Conservation (phyloP, 345 rosid genomes). For the Boechera divaricarpa region DNA sequence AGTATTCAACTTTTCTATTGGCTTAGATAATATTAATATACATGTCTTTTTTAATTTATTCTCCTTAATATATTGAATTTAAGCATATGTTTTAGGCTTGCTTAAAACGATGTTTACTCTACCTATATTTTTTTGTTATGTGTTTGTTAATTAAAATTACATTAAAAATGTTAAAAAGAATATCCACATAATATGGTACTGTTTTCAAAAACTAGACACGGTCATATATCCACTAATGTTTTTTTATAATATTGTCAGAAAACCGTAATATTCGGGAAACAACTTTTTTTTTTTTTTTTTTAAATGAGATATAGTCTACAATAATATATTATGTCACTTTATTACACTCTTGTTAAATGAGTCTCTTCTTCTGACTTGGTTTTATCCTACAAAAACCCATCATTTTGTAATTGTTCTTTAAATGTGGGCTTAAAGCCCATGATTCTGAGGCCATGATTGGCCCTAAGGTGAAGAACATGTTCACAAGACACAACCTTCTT, state of each 20-base stretch:
- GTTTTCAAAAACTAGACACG: too few species aligned
- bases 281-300: background rate
- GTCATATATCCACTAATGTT: too few species aligned
- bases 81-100: background rate
- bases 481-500: background rate
- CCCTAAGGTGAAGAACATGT: background rate
- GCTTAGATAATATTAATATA: background rate
- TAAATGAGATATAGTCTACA: background rate
- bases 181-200: too few species aligned
- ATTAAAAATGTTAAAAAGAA: background rate
- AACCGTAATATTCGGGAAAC: background rate
- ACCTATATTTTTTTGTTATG: background rate
- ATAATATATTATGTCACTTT: background rate
- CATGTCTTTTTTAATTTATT: too few species aligned
- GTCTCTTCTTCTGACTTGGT: background rate
- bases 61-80: background rate
- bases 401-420: background rate
- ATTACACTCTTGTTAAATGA: background rate
- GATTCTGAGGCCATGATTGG: background rate
- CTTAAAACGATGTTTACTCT: background rate
- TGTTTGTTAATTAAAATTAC: background rate
- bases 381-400: background rate
- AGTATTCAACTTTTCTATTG: background rate
- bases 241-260: background rate
- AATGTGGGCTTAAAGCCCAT: constrained; percentile 35